Base-by-base conservation (phyloP, 768 basidiomycete species). In the Mycena polygramma region DNA sequence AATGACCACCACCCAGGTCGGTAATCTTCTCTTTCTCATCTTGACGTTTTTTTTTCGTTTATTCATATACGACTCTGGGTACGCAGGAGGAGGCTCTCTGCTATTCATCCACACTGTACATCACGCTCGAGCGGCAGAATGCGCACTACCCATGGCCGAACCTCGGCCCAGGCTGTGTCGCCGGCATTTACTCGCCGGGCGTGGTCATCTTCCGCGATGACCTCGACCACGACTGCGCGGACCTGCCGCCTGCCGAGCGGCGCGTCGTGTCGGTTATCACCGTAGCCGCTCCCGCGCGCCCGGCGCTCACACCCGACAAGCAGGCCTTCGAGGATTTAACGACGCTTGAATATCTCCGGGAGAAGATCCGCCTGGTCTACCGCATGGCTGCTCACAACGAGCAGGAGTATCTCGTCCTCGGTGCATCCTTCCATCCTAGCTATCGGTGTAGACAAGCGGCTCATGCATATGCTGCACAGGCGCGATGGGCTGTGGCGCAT, bases 141-240 rank as follows among this genome's bases (percentile, higher is more conserved):
- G 30, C 30, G 30, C 84, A 81, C 69, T 86, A 86, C 64, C 85
- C 86, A 10, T 86, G 86, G 86, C 80, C 83, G 17, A 87, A 87
- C 73, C 74, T 80, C n/a, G 85, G 86, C 41, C 77, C 75, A 4
- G 82, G 81, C 0, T 84, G 81, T 20, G 71, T 77, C 8, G 81
- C 83, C 3, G 86, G 83, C 1, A 63, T 86, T 1, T 86, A 73
- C 75, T 87, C 85, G 0, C 84, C 85, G 0, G 83, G 81, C 10
- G 81, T 87, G 10, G 83, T 87, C 45, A 78, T 87, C 20, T 86
- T 86, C 80, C 84, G 83, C 67, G 79, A 85, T 59, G 83, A 85
- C 66, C 80, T 86, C 37, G 84, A 83, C 68, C 79, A 84, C 60
- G 77, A 78, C 51, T 86, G 83, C 66, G 78, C 66, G 6, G 81